A percentile compares a stretch with the other conserved stretches of the same genome.
Conservation (phyloP, 441 rosid species). For the Euphorbia celastroides region DNA sequence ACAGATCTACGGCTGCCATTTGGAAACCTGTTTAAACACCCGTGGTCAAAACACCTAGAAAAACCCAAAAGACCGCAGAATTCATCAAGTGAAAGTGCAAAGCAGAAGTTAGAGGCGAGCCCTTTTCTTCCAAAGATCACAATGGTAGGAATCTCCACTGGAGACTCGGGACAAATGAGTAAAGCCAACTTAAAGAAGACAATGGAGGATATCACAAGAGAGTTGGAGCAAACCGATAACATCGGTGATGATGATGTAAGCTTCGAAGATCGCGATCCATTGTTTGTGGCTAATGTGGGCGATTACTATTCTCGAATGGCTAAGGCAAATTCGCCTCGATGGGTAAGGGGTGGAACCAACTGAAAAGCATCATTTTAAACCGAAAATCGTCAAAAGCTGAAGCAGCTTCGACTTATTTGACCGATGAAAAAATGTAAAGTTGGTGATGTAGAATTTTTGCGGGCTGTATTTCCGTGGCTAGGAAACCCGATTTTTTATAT, state of each 20-base stretch:
- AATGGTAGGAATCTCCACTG: slow-evolving; percentile 92
- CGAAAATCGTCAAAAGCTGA: background rate
- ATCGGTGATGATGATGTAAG: slow-evolving; percentile 34
- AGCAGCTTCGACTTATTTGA: slow-evolving; percentile 3
- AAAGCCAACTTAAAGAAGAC: slow-evolving; percentile 79
- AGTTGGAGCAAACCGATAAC: slow-evolving; percentile 64
- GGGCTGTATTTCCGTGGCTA: background rate
- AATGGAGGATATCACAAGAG: slow-evolving; percentile 68
- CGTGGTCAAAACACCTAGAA: slow-evolving; percentile 35
- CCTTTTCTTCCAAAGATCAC: slow-evolving; percentile 94
- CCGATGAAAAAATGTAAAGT: slow-evolving; percentile 16
- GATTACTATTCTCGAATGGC: slow-evolving; percentile 69
- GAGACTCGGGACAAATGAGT: slow-evolving; percentile 70
- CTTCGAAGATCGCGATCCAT: slow-evolving; percentile 71
- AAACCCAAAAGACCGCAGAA: slow-evolving; percentile 26
- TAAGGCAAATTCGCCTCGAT: slow-evolving; percentile 54
- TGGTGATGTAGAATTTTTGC: slow-evolving; percentile 8
- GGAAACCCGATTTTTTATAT: slow-evolving; percentile 6
- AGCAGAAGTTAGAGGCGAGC: slow-evolving; percentile 37
- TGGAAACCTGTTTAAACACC: slow-evolving; percentile 55
- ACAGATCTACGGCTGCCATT: slow-evolving; percentile 56
- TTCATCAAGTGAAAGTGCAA: slow-evolving; percentile 27
- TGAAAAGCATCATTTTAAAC: slow-evolving; percentile 12
- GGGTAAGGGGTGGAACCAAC: slow-evolving; percentile 51
- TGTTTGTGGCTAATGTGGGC: slow-evolving; percentile 93